These are phyloP conservation scores for Fusarium poae DNA, from an alignment of 2,329 filamentous ascomycete species.

Conservation along the genomic window DNA sequence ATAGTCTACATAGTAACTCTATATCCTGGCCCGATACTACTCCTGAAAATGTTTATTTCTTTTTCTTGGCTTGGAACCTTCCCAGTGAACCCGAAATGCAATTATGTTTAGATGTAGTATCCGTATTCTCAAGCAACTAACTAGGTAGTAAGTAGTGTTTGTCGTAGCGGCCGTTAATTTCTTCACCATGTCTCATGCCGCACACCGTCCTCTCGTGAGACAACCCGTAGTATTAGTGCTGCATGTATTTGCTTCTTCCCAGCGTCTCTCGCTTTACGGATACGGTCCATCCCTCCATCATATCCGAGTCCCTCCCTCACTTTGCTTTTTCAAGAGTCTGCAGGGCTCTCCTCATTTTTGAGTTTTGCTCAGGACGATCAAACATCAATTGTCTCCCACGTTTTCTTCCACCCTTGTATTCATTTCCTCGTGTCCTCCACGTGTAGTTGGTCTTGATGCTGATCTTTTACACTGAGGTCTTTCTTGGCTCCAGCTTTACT, in stretches of 20 bases:
- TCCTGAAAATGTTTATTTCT: conserved; percentile 1
- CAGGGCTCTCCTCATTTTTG: not conserved
- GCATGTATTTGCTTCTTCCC: conserved; percentile 22
- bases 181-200: conserved; percentile 28
- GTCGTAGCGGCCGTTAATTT: conserved; percentile 18
- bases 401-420: conserved; percentile 30
- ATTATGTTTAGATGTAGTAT: not conserved
- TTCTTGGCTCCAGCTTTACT: conserved; percentile 9
- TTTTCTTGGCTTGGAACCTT: not conserved
- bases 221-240: not conserved
- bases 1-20: not conserved
- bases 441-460: conserved; percentile 32
- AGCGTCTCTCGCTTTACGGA: not conserved
- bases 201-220: not conserved
- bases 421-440: conserved; percentile 44
- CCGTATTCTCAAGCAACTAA: not conserved
- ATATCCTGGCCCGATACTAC: not conserved
- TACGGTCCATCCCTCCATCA: not conserved
- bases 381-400: conserved; percentile 34
- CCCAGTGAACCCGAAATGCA: not conserved
- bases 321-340: conserved; percentile 5
- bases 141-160: not conserved
- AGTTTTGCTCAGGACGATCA: conserved; percentile 15
- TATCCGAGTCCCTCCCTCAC: not conserved
- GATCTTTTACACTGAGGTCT: not conserved